A percentile compares a stretch with the other conserved stretches of the same genome.
Conservation (phyloP, 73 alveolate genomes). For the Tetrahymena malaccensis region DNA sequence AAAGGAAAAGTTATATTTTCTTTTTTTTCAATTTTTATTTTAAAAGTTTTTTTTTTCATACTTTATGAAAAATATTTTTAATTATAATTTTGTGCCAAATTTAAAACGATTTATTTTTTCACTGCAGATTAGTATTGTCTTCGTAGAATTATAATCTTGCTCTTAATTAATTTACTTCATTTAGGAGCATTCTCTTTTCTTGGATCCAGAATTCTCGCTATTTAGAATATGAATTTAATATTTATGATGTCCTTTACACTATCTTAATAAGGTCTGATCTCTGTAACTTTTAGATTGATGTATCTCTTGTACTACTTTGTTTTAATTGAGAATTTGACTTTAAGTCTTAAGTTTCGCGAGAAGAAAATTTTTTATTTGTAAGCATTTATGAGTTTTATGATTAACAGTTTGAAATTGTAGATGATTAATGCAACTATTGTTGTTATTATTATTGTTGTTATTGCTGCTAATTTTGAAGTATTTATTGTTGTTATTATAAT, state of each 20-base stretch:
- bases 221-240: background rate
- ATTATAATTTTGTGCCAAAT: too few species aligned
- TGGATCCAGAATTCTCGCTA: background rate
- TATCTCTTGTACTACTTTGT: background rate
- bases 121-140: background rate
- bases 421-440: background rate
- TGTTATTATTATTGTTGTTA: background rate
- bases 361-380: background rate
- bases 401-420: background rate
- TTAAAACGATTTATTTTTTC: background rate
- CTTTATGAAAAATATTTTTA: background rate
- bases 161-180: background rate
- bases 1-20: background rate
- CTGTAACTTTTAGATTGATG: background rate
- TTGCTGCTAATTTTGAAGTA: background rate
- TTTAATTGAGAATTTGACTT: background rate
- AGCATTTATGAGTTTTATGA: background rate
- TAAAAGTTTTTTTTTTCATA: background rate
- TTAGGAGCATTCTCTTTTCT: background rate
- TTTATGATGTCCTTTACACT: background rate
- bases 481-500: background rate
- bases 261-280: background rate
- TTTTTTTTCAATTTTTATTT: too few species aligned
- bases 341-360: background rate
- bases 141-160: background rate